Conservation (phyloP, 1,284 basidiomycete genomes). For the Puccinia hordei region DNA sequence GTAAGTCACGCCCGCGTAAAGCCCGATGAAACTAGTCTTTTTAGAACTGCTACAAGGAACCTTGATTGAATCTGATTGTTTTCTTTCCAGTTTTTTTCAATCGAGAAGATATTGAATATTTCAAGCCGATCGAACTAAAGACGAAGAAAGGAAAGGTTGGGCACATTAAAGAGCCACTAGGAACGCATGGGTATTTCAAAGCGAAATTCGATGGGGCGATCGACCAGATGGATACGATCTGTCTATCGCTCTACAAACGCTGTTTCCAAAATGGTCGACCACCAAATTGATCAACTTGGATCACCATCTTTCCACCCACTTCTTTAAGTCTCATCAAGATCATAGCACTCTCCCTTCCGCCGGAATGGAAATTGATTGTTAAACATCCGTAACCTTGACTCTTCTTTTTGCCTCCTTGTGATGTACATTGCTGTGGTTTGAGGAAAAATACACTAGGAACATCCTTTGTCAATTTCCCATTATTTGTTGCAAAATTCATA, state of each 20-base stretch:
- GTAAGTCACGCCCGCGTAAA: constrained; percentile 60
- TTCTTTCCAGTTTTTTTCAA: constrained; percentile 41
- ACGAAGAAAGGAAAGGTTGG: constrained; percentile 92
- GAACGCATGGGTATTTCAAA: constrained; percentile 98
- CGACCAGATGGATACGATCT: constrained; percentile 92
- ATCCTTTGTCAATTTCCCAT: no score
- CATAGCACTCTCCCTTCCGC: background rate
- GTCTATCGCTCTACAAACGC: constrained; percentile 86
- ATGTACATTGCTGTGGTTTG: background rate
- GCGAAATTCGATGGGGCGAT: constrained; percentile 88
- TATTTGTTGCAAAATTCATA: no score
- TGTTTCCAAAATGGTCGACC: constrained; percentile 75
- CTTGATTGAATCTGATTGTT: background rate
- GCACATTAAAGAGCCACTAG: constrained; percentile 85
- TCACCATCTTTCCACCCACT: background rate
- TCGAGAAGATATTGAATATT: constrained; percentile 85
- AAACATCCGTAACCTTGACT: background rate
- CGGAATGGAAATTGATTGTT: background rate
- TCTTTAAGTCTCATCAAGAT: background rate
- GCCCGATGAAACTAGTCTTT: background rate
- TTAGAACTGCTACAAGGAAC: background rate
- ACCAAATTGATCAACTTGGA: constrained; percentile 12
- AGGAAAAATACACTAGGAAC: no score
- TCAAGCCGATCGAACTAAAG: constrained; percentile 86
- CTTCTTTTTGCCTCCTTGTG: background rate